phyloP scores from a whole-genome alignment of 495 filamentous ascomycete genomes.

The Oidiodendron maius region DNA sequence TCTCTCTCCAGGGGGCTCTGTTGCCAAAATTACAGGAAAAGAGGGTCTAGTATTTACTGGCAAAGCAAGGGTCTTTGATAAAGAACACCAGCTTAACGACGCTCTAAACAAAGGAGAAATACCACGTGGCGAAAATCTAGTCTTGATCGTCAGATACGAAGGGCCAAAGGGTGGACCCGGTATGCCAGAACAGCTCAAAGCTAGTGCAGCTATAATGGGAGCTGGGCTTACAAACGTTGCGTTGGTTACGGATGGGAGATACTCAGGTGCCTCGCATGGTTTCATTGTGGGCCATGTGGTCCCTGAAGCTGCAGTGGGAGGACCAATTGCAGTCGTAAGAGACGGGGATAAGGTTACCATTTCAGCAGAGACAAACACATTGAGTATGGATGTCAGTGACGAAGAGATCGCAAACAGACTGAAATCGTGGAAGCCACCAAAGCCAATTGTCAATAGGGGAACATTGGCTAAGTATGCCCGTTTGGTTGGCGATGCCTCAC shows the following conservation, averaged over 20 bases:
- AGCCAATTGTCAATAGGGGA: constrained; percentile 72
- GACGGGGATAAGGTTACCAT: constrained; percentile 87
- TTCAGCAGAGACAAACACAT: constrained; percentile 70
- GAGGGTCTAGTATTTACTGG: constrained; percentile 82
- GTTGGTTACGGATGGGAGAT: constrained; percentile 89
- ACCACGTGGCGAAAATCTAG: constrained; percentile 75
- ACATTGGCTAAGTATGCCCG: constrained; percentile 85
- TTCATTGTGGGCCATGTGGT: constrained; percentile 96
- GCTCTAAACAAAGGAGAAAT: constrained; percentile 69
- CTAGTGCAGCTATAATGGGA: constrained; percentile 87
- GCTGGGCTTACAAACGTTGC: constrained; percentile 85
- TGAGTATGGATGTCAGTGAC: constrained; percentile 69
- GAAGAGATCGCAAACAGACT: constrained; percentile 65
- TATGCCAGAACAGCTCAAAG: constrained; percentile 91
- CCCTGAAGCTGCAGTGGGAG: constrained; percentile 79
- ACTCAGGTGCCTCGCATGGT: constrained; percentile 84
- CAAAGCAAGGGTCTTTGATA: constrained; percentile 83
- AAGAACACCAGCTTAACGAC: constrained; percentile 71
- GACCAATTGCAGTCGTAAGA: constrained; percentile 73
- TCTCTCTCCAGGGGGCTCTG: constrained; percentile 84
- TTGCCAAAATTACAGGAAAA: constrained; percentile 97
- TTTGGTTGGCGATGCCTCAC: constrained; percentile 48
- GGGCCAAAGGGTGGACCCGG: constrained; percentile 93
- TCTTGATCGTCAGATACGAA: constrained; percentile 90
- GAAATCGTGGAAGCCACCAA: constrained; percentile 67